These are phyloP conservation scores for Globisporangium spinosum DNA, from an alignment of 352 stramenopile species.

Conservation along the genomic window DNA sequence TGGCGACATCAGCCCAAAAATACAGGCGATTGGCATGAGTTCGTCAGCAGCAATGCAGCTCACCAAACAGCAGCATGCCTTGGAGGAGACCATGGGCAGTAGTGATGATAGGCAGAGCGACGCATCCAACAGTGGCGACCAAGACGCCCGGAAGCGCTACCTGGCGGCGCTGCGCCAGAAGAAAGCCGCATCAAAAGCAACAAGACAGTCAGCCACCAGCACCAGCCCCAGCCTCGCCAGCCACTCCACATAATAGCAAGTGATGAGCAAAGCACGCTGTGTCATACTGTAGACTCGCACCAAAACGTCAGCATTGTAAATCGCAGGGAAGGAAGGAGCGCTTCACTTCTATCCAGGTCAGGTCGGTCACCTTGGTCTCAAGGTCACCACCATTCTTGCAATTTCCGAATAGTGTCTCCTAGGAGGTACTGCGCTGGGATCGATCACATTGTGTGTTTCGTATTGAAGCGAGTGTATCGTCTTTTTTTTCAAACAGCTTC, in stretches of 20 bases:
- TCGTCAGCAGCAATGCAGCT: neutral
- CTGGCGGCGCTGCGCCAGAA: constrained; percentile 4
- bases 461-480: neutral
- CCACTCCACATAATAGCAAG: neutral
- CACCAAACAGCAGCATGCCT: neutral
- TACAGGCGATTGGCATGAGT: neutral
- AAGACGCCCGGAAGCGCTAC: constrained; percentile 3
- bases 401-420: neutral
- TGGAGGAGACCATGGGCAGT: no score
- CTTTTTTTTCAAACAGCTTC: neutral
- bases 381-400: no score
- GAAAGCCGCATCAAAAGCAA: neutral
- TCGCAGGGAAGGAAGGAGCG: no score
- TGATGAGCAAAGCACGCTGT: neutral
- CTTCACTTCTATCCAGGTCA: no score
- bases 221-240: neutral
- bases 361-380: no score
- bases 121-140: neutral
- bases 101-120: neutral
- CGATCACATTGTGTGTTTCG: neutral
- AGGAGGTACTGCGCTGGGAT: neutral
- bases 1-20: no score
- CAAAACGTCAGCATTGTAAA: no score
- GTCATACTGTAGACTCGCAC: neutral
- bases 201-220: neutral